A percentile compares a stretch with the other conserved stretches of the same genome.
Conservation (phyloP, 1,284 basidiomycete species). For the Flammula alnicola region DNA sequence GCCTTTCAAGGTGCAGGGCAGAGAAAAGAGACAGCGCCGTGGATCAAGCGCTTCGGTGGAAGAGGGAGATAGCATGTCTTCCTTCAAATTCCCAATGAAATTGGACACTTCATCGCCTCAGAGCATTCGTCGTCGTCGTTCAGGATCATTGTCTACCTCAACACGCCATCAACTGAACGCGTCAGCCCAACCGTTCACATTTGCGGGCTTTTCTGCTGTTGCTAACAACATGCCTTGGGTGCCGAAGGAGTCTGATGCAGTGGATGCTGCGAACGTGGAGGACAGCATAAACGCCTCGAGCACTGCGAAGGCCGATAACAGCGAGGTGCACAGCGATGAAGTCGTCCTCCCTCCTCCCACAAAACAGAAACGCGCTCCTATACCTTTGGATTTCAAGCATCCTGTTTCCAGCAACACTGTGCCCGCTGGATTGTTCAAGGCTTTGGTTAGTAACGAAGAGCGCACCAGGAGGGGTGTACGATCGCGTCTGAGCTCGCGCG, state of each 20-base stretch:
- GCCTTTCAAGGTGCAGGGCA: conserved; percentile 55
- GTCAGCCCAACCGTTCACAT: conserved; percentile 67
- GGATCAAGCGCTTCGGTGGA: conserved; percentile 47
- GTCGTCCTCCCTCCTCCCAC: conserved; percentile 33
- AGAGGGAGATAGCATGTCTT: conserved; percentile 64
- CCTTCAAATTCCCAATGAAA: conserved; percentile 71
- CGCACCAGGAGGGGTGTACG: conserved; percentile 69
- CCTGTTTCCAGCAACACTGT: conserved; percentile 74
- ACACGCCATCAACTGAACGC: conserved; percentile 44
- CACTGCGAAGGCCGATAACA: conserved; percentile 28
- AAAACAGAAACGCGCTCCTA: conserved; percentile 71
- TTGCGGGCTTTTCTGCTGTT: conserved; percentile 56
- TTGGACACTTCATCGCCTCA: conserved; percentile 48
- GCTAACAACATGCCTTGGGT: conserved; percentile 40
- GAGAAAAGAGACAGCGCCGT: conserved; percentile 75
- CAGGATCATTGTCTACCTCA: conserved; percentile 22
- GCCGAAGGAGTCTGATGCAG: conserved; percentile 26
- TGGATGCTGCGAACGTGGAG: conserved; percentile 19
- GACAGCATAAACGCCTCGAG: conserved; percentile 30
- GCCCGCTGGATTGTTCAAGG: conserved; percentile 83
- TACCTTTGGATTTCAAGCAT: conserved; percentile 82
- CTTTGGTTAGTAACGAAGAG: conserved; percentile 67
- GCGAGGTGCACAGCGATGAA: conserved; percentile 12
- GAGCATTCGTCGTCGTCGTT: conserved; percentile 44
- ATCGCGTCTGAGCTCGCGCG: conserved; percentile 71